These are phyloP conservation scores for Aspergillus ostianus DNA, from an alignment of 495 filamentous ascomycete species.

Conservation along the genomic window DNA sequence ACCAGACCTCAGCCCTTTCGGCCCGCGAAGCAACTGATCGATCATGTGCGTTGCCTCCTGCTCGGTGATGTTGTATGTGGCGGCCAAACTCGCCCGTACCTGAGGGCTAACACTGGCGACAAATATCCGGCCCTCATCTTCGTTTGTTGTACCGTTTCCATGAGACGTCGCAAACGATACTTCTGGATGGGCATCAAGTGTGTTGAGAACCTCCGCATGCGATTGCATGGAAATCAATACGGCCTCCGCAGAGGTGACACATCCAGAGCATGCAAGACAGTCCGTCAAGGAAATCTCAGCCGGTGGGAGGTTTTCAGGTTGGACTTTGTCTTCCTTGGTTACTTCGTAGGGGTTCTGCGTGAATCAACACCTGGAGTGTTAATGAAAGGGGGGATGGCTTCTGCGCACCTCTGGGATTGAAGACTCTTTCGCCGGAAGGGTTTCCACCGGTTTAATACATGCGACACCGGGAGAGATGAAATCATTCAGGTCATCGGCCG, in stretches of 20 bases:
- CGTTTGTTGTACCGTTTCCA: constrained; percentile 25
- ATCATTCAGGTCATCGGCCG: constrained; percentile 94
- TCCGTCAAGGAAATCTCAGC: constrained; percentile 96
- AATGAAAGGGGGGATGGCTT: constrained; percentile 6
- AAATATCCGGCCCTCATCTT: constrained; percentile 64
- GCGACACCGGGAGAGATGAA: constrained; percentile 97
- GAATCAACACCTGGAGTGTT: constrained; percentile 26
- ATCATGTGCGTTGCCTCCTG: constrained; percentile 77
- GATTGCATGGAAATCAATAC: constrained; percentile 91
- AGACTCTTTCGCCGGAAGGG: constrained; percentile 60
- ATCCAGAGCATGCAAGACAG: constrained; percentile 95
- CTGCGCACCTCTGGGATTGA: constrained; percentile 34
- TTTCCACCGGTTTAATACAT: constrained; percentile 96
- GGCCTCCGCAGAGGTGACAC: constrained; percentile 95
- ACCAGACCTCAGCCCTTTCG: constrained; percentile 62
- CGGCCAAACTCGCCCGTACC: constrained; percentile 80
- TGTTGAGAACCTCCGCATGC: constrained; percentile 82
- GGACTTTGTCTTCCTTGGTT: constrained; percentile 79
- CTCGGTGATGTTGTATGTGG: constrained; percentile 71
- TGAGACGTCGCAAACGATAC: constrained; percentile 38
- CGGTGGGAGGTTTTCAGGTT: constrained; percentile 52
- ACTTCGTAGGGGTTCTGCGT: constrained; percentile 76
- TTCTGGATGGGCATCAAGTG: constrained; percentile 66
- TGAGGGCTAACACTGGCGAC: constrained; percentile 92
- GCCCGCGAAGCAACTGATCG: constrained; percentile 70